Conservation (phyloP, 2,329 filamentous ascomycete genomes). For the Claviceps maximensis region DNA sequence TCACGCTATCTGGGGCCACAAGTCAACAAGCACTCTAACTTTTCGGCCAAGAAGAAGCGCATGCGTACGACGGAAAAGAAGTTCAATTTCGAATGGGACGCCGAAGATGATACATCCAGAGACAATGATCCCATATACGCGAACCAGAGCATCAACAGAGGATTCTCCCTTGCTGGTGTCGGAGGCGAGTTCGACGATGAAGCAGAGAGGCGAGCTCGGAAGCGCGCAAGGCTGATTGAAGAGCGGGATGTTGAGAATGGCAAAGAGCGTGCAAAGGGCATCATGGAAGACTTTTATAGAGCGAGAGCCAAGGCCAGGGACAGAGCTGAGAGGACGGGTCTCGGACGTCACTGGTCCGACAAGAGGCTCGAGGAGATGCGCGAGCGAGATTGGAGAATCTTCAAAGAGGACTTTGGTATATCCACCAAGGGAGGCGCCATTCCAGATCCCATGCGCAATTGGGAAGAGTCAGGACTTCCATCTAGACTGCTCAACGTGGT, state of each 20-base stretch:
- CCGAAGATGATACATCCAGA: constrained; percentile 68
- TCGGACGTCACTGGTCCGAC: constrained; percentile 92
- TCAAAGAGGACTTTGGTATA: constrained; percentile 99
- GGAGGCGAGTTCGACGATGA: constrained; percentile 39
- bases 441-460: constrained; percentile 91
- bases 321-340: constrained; percentile 55
- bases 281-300: constrained; percentile 71
- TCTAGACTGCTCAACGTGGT: constrained; percentile 68
- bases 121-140: constrained; percentile 64
- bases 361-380: constrained; percentile 90
- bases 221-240: constrained; percentile 56
- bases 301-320: constrained; percentile 51
- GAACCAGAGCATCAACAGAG: constrained; percentile 18
- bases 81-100: constrained; percentile 98
- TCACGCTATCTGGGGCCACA: constrained; percentile 87
- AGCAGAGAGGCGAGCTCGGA: constrained; percentile 39
- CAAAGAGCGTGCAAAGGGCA: constrained; percentile 58
- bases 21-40: constrained; percentile 66
- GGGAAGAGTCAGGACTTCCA: constrained; percentile 75
- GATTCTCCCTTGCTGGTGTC: constrained; percentile 32
- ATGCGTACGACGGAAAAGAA: constrained; percentile 88
- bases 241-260: constrained; percentile 67
- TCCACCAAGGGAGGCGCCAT: constrained; percentile 82
- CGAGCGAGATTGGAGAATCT: constrained; percentile 96
- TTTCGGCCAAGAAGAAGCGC: constrained; percentile 92